Conservation (phyloP, 305 asterid genomes). For the Withania somnifera region DNA sequence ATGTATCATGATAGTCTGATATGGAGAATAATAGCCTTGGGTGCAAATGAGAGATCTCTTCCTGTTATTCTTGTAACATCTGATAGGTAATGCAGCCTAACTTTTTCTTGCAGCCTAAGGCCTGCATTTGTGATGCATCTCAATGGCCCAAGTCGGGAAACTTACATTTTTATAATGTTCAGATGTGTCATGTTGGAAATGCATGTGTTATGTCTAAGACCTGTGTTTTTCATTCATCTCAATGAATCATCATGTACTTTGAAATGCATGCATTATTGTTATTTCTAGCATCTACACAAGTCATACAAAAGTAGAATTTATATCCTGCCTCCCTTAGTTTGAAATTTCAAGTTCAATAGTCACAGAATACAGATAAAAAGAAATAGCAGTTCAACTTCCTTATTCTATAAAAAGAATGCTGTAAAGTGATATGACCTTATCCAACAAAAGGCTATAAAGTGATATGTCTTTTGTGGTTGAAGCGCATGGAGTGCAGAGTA, state of each 20-base stretch:
- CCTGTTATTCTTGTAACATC: slow-evolving; percentile 80
- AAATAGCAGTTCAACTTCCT: background rate
- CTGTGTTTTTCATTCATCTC: background rate
- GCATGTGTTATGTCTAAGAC: background rate
- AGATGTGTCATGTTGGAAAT: background rate
- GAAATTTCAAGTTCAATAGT: background rate
- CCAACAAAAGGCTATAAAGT: background rate
- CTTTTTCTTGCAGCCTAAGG: slow-evolving; percentile 5
- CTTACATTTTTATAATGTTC: background rate
- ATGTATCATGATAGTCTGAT: slow-evolving; percentile 91
- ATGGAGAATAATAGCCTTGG: slow-evolving; percentile 84
- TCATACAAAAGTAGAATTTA: background rate
- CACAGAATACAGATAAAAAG: background rate
- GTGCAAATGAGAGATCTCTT: slow-evolving; percentile 78
- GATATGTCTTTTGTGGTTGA: background rate
- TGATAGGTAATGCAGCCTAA: slow-evolving; percentile 46
- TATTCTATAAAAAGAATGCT: background rate
- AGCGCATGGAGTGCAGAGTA: background rate
- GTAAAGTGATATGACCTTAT: background rate
- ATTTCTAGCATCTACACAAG: background rate
- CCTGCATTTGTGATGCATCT: background rate
- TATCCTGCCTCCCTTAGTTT: background rate
- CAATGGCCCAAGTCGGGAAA: background rate
- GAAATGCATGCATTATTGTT: background rate
- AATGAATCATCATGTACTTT: background rate